These are phyloP conservation scores for Capronia epimyces DNA, from an alignment of 2,329 filamentous ascomycete species.

Conservation along the genomic window DNA sequence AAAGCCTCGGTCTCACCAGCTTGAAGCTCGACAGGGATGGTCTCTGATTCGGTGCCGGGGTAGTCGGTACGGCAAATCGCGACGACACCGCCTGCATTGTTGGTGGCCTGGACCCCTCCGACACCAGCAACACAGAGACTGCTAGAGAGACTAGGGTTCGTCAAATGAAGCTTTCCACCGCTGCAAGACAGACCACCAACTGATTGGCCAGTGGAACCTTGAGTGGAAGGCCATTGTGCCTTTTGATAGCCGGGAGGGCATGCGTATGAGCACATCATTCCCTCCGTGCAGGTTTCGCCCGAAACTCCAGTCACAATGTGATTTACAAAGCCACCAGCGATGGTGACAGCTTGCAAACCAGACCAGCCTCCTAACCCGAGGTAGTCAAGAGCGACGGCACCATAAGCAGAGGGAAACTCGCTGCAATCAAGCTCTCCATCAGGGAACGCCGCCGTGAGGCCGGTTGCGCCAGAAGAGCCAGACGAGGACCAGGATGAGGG, in stretches of 20 bases:
- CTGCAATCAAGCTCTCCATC: slow-evolving; percentile 66
- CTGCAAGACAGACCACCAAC: slow-evolving; percentile 79
- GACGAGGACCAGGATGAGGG: slow-evolving; percentile 26
- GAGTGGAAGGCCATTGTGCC: slow-evolving; percentile 75
- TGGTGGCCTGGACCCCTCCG: slow-evolving; percentile 66
- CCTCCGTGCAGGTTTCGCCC: slow-evolving; percentile 56
- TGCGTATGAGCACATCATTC: slow-evolving; percentile 81
- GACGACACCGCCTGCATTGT: slow-evolving; percentile 62
- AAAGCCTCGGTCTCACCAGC: slow-evolving; percentile 58
- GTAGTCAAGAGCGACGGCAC: slow-evolving; percentile 66
- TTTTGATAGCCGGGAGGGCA: slow-evolving; percentile 91
- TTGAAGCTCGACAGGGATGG: slow-evolving; percentile 63
- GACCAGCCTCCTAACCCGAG: slow-evolving; percentile 69
- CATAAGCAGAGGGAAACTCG: slow-evolving; percentile 73
- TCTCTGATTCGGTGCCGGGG: slow-evolving; percentile 79
- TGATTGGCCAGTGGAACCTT: slow-evolving; percentile 76
- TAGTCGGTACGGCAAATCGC: slow-evolving; percentile 93
- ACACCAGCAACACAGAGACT: slow-evolving; percentile 71
- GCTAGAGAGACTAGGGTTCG: slow-evolving; percentile 57
- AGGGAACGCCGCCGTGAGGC: slow-evolving; percentile 65
- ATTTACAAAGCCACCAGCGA: slow-evolving; percentile 52
- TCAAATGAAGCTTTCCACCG: slow-evolving; percentile 68
- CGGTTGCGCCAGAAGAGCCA: slow-evolving; percentile 38
- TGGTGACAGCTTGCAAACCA: slow-evolving; percentile 65
- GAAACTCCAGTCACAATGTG: slow-evolving; percentile 60